Base-by-base conservation (phyloP, 1,139 yeast genomes). In the Geotrichum reessii region DNA sequence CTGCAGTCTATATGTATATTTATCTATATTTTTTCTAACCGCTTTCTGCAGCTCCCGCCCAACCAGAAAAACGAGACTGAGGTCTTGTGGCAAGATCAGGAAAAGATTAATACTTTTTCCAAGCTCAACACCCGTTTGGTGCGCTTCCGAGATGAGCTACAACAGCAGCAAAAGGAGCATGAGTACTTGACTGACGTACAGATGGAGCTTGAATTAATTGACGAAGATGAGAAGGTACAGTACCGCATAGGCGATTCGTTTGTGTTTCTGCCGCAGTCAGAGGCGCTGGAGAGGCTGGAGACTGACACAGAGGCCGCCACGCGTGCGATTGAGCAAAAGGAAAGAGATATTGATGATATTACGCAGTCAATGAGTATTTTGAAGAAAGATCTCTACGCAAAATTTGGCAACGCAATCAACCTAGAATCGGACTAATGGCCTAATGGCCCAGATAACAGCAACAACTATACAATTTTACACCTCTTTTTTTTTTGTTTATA, bases 31-130 rank as follows among this genome's bases (percentile, higher is more conserved):
- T n/a, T n/a, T n/a, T n/a, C n/a, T n/a, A n/a, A n/a, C n/a, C n/a
- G n/a, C n/a, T 11, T 21, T 48, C 17, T 27, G 4, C 40, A 65
- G 66, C 62, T 65, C 8, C 65, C 67, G 11, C 64, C 63, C 4
- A 65, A 63, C 21, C 65, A 66, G 46, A 66, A 65, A 51, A 87
- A 87, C 69, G 85, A 84, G 21, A 80, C 83, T 0, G 95, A 89
- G 68, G 99, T 93, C 27, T 77, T 84, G 28, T 87, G 92, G 84
- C 91, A 82, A 61, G 98, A 93, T 71, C 99, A 93, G 74, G 85
- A 87, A 69, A 82, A 82, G 69, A 93, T 93, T 75, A 93, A 93
- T 72, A 83, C 84, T 69, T 93, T 93, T 69, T 89, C 97, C 25
- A 86, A 91, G 56, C 78, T 91, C 62, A 88, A 91, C 62, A 78